Evolutionary conservation across 768 basidiomycete genomes (phyloP).

Genomic region (Exsudoporus frostii): DNA sequence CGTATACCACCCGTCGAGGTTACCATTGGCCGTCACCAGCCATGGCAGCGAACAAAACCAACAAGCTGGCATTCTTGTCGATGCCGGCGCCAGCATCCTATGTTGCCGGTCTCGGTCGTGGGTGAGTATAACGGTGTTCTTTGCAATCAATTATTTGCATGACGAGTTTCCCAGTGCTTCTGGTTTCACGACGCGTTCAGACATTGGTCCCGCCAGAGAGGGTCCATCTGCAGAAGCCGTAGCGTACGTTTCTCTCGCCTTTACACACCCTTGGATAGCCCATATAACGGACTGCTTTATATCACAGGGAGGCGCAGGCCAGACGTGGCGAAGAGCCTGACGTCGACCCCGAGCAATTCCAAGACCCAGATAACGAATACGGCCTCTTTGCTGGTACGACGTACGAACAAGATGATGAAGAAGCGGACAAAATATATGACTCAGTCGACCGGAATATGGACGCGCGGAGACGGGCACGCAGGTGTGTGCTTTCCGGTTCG

Average conservation of each 20-base stretch:
- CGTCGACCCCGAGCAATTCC: constrained; percentile 85
- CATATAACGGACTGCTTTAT: neutral
- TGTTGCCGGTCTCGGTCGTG: constrained; percentile 97
- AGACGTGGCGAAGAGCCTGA: constrained; percentile 85
- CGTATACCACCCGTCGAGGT: no score
- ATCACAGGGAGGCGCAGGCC: constrained; percentile 77
- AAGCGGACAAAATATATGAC: constrained; percentile 95
- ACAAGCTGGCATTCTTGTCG: constrained; percentile 83
- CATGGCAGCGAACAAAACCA: constrained; percentile 58
- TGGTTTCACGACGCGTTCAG: constrained; percentile 95
- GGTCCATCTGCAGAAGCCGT: constrained; percentile 89
- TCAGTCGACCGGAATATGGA: constrained; percentile 91
- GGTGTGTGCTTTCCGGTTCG: constrained; percentile 59
- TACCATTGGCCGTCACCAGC: neutral
- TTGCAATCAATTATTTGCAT: constrained; percentile 1
- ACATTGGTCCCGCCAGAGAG: constrained; percentile 97
- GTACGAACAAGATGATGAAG: constrained; percentile 96
- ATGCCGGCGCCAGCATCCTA: constrained; percentile 96
- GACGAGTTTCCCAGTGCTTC: constrained; percentile 61
- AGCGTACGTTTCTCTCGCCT: constrained; percentile 53
- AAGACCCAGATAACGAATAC: constrained; percentile 97
- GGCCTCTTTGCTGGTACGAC: constrained; percentile 94
- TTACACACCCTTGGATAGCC: neutral
- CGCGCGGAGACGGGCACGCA: constrained; percentile 69
- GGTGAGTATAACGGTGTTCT: constrained; percentile 46